Percentiles rank a stretch among this genome's conserved stretches.
Evolutionary conservation across 176 grass and related monocot species (phyloP).

Genomic region (Carex littledalei): DNA sequence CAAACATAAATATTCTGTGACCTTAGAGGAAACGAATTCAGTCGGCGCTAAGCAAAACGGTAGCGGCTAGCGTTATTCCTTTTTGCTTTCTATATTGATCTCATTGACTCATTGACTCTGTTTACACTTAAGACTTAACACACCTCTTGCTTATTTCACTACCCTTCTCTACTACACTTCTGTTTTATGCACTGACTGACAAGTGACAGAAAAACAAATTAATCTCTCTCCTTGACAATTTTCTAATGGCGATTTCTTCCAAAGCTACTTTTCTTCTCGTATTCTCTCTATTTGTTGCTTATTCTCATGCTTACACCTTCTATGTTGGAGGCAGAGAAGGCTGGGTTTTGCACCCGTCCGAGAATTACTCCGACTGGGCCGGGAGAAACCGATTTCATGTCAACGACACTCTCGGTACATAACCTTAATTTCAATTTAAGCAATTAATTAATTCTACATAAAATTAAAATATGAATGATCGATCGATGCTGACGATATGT

Average conservation of each 20-base stretch:
- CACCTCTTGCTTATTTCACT: too few relatives aligned
- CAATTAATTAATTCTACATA: not conserved
- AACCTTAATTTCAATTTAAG: not conserved
- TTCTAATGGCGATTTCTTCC: constrained; percentile 3
- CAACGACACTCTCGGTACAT: constrained; percentile 45
- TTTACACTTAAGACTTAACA: not conserved
- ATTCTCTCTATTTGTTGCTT: constrained; percentile 12
- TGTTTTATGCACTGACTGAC: not conserved
- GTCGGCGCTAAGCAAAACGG: not conserved
- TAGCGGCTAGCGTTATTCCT: not conserved
- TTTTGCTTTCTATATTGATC: too few relatives aligned
- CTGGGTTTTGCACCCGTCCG: constrained; percentile 30
- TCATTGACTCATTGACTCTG: not conserved
- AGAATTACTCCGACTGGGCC: constrained; percentile 41
- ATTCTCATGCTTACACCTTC: constrained; percentile 26
- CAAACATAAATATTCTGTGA: too few relatives aligned
- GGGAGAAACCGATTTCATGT: constrained; percentile 31
- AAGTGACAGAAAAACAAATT: not conserved
- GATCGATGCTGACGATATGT: not conserved
- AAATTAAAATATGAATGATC: not conserved
- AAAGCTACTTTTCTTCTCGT: not conserved
- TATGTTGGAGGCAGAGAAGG: constrained; percentile 35
- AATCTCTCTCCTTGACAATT: not conserved
- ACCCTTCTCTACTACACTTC: not conserved
- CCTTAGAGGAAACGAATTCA: too few relatives aligned